Evolutionary conservation across 176 grass and related monocot species (phyloP).

Genomic region (Oryza coarctata): DNA sequence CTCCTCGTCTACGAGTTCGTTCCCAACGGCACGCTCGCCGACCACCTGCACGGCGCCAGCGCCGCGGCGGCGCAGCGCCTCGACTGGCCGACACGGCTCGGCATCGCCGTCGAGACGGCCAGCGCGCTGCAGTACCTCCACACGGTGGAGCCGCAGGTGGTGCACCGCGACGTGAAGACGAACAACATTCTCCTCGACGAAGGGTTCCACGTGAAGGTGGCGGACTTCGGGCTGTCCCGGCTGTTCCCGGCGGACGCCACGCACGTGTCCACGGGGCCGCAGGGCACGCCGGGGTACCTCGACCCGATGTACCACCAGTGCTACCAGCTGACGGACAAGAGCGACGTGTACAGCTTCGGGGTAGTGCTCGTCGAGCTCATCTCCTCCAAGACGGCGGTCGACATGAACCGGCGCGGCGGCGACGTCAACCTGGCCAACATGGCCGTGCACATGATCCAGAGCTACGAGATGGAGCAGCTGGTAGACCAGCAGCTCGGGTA

Average conservation of each 20-base stretch:
- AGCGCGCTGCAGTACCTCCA: constrained; percentile 56
- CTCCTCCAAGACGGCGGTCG: constrained; percentile 50
- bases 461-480: constrained; percentile 31
- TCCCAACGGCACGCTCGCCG: constrained; percentile 62
- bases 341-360: constrained; percentile 76
- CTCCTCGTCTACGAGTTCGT: constrained; percentile 76
- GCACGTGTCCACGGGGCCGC: constrained; percentile 65
- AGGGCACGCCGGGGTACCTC: constrained; percentile 63
- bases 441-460: constrained; percentile 48
- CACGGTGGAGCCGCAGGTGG: constrained; percentile 31
- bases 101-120: constrained; percentile 57
- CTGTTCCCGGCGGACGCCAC: constrained; percentile 44
- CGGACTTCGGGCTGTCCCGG: constrained; percentile 65
- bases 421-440: constrained; percentile 54
- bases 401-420: constrained; percentile 16
- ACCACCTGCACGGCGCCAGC: constrained; percentile 45
- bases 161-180: constrained; percentile 72
- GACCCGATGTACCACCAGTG: constrained; percentile 55
- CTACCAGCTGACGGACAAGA: constrained; percentile 74
- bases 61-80: background rate
- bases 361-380: constrained; percentile 61
- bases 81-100: constrained; percentile 20
- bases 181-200: constrained; percentile 62
- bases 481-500: constrained; percentile 43
- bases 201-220: constrained; percentile 60